Percentiles rank a stretch among this genome's conserved stretches.
phyloP scores from a whole-genome alignment of 768 basidiomycete species.

The Pleurotus giganteus region DNA sequence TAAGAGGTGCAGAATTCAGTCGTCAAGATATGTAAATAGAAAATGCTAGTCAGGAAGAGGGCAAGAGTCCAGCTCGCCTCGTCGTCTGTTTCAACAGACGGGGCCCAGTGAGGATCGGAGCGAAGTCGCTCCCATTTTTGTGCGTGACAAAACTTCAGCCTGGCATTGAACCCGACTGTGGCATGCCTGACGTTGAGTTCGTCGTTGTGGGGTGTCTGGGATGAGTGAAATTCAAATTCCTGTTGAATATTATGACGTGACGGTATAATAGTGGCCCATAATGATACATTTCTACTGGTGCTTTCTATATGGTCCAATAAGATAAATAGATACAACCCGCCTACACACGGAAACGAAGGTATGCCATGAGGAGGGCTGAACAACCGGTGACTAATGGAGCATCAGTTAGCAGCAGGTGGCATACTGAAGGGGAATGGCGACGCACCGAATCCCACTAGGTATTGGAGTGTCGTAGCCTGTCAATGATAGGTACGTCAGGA shows the following conservation, averaged over 20 bases:
- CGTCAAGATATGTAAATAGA: constrained; percentile 9
- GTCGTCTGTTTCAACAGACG: background rate
- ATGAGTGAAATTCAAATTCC: no score
- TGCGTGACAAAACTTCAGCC: background rate
- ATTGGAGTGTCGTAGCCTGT: constrained; percentile 83
- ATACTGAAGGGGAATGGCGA: constrained; percentile 11
- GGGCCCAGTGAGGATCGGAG: constrained; percentile 3
- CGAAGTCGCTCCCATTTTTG: constrained; percentile 1
- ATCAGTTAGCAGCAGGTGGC: constrained; percentile 11
- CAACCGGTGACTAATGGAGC: constrained; percentile 72
- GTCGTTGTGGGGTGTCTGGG: no score
- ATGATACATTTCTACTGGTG: no score
- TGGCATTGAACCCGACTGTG: background rate
- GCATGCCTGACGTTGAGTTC: background rate
- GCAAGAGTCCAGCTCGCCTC: background rate
- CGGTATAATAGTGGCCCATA: no score
- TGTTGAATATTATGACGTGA: no score
- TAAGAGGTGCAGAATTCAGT: no score
- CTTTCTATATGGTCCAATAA: no score
- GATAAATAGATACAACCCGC: no score
- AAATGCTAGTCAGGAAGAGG: background rate
- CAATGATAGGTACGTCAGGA: background rate
- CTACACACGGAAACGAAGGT: constrained; percentile 68
- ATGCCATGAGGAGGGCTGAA: constrained; percentile 85
- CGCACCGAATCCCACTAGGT: constrained; percentile 84